Conservation (phyloP, 148 eudicot genomes). For the Diospyros lotus region DNA sequence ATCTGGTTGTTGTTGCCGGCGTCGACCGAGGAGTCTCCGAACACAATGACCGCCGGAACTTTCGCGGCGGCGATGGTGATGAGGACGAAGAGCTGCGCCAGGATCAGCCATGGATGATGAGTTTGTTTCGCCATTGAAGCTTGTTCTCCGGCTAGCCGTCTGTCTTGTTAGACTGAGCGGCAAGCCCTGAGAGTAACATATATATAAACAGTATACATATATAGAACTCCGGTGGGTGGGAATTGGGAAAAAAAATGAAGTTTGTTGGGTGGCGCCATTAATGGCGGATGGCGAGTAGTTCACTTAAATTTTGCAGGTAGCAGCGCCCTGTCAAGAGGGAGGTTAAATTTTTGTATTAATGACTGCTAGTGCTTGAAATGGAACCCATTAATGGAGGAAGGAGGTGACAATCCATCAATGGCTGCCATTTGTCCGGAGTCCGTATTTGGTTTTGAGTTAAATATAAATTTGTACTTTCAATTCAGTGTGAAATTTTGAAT, state of each 20-base stretch:
- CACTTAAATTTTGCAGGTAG: not conserved
- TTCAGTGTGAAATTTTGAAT: not conserved
- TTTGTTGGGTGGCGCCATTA: constrained; percentile 1
- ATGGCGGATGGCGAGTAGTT: not conserved
- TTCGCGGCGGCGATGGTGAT: constrained; percentile 17
- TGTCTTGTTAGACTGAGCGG: too few relatives aligned
- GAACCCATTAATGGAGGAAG: not conserved
- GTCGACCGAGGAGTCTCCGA: constrained; percentile 92
- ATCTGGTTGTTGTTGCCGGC: constrained; percentile 83
- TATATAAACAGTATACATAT: too few relatives aligned
- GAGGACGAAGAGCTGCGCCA: not conserved
- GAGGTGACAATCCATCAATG: too few relatives aligned
- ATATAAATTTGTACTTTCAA: not conserved
- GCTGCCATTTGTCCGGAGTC: too few relatives aligned
- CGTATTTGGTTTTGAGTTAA: not conserved
- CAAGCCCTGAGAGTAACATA: too few relatives aligned
- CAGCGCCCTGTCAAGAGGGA: too few relatives aligned
- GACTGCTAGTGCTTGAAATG: not conserved
- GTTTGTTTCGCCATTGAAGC: not conserved
- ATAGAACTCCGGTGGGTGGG: too few relatives aligned
- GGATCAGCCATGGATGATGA: not conserved
- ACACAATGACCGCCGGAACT: constrained; percentile 72
- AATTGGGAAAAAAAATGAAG: not conserved
- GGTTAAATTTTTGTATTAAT: not conserved
- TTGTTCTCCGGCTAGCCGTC: not conserved